Percentiles rank a stretch among this genome's conserved stretches.
phyloP scores from a whole-genome alignment of 2,329 filamentous ascomycete species.

The Chaetomiaceae sp. region DNA sequence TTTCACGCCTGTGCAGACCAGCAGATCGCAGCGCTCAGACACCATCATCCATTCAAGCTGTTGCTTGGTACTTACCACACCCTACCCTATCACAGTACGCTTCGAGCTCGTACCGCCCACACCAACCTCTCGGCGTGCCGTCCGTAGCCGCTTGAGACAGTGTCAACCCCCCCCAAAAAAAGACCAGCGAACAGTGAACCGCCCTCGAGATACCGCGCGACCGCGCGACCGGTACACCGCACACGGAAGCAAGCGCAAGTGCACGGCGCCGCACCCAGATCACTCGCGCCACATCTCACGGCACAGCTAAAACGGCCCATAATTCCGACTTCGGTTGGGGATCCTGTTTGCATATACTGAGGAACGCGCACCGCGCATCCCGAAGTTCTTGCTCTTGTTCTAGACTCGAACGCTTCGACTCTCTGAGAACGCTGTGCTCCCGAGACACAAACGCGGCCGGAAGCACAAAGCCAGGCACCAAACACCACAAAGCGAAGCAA shows the following conservation, averaged over 20 bases:
- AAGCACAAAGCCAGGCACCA: not conserved
- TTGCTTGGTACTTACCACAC: no score
- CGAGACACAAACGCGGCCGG: not conserved
- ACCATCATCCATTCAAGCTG: no score
- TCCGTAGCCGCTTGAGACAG: not conserved
- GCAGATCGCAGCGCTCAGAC: no score
- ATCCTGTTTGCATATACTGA: not conserved
- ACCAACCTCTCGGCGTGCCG: not conserved
- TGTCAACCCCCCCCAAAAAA: not conserved
- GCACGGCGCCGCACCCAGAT: constrained; percentile 3
- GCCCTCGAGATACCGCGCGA: not conserved
- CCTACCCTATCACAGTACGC: no score
- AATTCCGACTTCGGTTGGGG: not conserved
- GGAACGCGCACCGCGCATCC: not conserved
- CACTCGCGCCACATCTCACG: not conserved
- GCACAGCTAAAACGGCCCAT: not conserved
- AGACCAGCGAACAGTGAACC: not conserved
- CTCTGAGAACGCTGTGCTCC: not conserved
- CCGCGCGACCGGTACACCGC: not conserved
- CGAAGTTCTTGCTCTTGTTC: not conserved
- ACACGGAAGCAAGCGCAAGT: not conserved
- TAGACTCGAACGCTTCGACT: not conserved
- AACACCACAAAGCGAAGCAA: constrained; percentile 6
- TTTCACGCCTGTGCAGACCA: no score
- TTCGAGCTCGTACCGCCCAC: no score